A percentile compares a stretch with the other conserved stretches of the same genome.
These are phyloP conservation scores for Bryoglossum gracile DNA, from an alignment of 495 filamentous ascomycete genomes.

Conservation along the genomic window DNA sequence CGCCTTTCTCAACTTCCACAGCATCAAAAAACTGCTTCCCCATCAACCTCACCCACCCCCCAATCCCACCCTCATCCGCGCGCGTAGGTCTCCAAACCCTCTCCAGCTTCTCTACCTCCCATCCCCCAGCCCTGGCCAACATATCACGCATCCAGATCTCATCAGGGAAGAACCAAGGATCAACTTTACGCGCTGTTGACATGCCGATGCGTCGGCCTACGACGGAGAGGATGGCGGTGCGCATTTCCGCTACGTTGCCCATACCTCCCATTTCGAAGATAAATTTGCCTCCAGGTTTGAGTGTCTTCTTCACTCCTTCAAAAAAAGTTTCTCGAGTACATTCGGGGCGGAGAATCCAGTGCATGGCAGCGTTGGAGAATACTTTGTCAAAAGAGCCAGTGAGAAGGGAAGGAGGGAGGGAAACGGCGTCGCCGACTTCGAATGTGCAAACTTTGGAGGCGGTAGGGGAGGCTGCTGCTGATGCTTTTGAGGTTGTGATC, in stretches of 20 bases:
- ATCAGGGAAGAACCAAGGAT: constrained; percentile 72
- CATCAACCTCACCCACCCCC: constrained; percentile 66
- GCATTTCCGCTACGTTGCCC: constrained; percentile 62
- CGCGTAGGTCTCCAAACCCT: constrained; percentile 57
- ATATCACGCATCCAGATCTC: constrained; percentile 39
- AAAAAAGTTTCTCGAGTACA: constrained; percentile 34
- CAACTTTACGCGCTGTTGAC: constrained; percentile 36
- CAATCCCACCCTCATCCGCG: constrained; percentile 50
- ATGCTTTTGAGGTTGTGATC: constrained; percentile 47
- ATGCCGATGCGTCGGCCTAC: constrained; percentile 47
- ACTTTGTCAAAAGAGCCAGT: constrained; percentile 47
- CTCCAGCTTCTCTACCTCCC: constrained; percentile 54
- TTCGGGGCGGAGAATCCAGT: constrained; percentile 59
- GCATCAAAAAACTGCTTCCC: constrained; percentile 48
- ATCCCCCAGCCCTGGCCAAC: constrained; percentile 47
- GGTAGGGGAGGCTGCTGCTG: constrained; percentile 16
- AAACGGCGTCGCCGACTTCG: constrained; percentile 25
- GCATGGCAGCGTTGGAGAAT: constrained; percentile 72
- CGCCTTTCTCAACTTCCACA: constrained; percentile 31
- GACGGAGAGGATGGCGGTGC: constrained; percentile 46
- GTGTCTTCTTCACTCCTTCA: constrained; percentile 35
- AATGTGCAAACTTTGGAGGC: constrained; percentile 32
- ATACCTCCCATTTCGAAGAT: constrained; percentile 69
- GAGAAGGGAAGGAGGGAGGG: constrained; percentile 21
- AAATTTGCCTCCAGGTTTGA: constrained; percentile 52